phyloP scores from a whole-genome alignment of 805 yeast genomes.

The Myxozyma geophila region DNA sequence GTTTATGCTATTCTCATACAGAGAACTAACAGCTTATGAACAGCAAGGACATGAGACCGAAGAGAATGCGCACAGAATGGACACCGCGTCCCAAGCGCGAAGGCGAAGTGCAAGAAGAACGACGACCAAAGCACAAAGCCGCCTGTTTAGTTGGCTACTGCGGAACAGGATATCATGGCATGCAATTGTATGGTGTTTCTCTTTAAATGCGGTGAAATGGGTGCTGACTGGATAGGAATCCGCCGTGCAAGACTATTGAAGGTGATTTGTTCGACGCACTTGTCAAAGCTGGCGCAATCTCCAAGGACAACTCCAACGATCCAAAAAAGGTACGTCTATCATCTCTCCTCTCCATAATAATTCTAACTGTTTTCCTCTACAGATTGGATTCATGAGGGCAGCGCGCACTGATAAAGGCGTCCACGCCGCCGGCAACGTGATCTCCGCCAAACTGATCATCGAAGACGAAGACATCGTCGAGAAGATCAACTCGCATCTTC shows the following conservation, averaged over 20 bases:
- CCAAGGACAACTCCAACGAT: conserved; percentile 84
- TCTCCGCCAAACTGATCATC: conserved; percentile 79
- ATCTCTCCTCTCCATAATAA: background rate
- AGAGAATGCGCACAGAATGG: conserved; percentile 8
- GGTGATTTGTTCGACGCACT: conserved; percentile 85
- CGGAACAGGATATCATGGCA: conserved; percentile 95
- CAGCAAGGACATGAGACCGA: conserved; percentile 10
- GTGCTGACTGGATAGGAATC: conserved; percentile 51
- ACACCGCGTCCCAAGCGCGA: conserved; percentile 2
- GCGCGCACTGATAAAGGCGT: conserved; percentile 92
- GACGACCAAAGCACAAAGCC: conserved; percentile 74
- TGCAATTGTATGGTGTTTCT: conserved; percentile 56
- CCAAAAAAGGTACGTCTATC: conserved; percentile 60
- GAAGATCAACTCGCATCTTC: conserved; percentile 75
- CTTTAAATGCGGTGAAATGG: background rate
- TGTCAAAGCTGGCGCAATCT: conserved; percentile 83
- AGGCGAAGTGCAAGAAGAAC: conserved; percentile 34
- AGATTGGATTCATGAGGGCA: conserved; percentile 66
- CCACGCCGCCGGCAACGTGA: conserved; percentile 94
- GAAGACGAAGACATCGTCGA: conserved; percentile 76
- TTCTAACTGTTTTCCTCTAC: background rate
- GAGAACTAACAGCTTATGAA: background rate
- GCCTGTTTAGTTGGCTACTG: conserved; percentile 92
- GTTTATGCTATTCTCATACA: background rate
- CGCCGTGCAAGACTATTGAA: conserved; percentile 86